These are phyloP conservation scores for Isatis lusitanica DNA, from an alignment of 441 rosid genomes.

Conservation along the genomic window DNA sequence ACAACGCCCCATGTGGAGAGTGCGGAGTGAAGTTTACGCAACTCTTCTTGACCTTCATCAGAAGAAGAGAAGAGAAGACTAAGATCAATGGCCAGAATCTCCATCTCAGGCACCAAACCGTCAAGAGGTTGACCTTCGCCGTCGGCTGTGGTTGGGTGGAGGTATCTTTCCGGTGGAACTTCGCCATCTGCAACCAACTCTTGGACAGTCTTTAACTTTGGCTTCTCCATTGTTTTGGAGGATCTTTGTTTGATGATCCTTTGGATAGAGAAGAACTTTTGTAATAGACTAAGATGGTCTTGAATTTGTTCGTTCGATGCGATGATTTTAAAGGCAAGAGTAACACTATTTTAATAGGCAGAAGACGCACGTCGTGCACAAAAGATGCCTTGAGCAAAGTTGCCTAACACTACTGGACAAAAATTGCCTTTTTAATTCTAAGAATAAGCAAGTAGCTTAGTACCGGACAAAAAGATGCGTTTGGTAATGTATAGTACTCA, in stretches of 20 bases:
- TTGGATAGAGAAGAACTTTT: too few species aligned
- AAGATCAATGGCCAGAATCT: conserved; percentile 47
- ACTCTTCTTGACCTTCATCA: conserved; percentile 32
- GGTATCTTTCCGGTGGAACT: conserved; percentile 40
- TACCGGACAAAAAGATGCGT: too few species aligned
- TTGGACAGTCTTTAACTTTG: conserved; percentile 38
- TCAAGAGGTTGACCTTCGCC: conserved; percentile 16
- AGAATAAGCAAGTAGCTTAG: too few species aligned
- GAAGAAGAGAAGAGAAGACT: conserved; percentile 42
- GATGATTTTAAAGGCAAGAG: too few species aligned
- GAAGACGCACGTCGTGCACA: too few species aligned
- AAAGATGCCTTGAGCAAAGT: too few species aligned
- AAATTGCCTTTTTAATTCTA: too few species aligned
- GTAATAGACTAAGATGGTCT: too few species aligned
- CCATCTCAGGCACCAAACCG: conserved; percentile 35
- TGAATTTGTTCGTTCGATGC: too few species aligned
- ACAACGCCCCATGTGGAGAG: conserved; percentile 53
- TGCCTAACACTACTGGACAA: too few species aligned
- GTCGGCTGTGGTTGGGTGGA: conserved; percentile 16
- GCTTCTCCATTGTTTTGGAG: conserved; percentile 7
- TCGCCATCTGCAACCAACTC: conserved; percentile 35
- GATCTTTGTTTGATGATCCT: neutral
- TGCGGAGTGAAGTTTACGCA: conserved; percentile 46
- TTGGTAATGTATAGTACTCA: too few species aligned
- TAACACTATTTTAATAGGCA: too few species aligned